Evolutionary conservation across 75 land plant species (phyloP).

Genomic region (Cryptomeria japonica): DNA sequence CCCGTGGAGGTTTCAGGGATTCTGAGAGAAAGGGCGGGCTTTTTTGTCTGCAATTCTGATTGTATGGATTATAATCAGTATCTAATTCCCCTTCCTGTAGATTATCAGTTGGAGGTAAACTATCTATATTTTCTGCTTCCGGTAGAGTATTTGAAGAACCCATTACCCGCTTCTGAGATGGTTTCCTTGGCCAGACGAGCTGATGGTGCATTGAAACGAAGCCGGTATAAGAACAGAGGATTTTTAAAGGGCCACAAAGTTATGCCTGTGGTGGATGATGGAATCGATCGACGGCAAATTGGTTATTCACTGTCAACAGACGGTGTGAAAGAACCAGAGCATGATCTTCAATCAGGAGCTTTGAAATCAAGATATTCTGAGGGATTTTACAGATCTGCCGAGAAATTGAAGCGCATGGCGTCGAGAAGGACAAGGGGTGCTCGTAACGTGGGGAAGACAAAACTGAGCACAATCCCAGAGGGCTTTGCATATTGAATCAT

Average conservation of each 20-base stretch:
- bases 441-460: not conserved
- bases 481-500: not conserved
- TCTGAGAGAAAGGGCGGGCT: slow-evolving; percentile 20
- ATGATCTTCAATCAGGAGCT: not conserved
- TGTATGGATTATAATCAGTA: slow-evolving; percentile 46
- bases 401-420: not conserved
- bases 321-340: not conserved
- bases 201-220: slow-evolving; percentile 3
- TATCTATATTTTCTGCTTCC: slow-evolving; percentile 57
- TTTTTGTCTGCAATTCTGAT: slow-evolving; percentile 49
- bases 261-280: not conserved
- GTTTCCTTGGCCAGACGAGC: slow-evolving; percentile 58
- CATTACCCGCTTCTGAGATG: slow-evolving; percentile 42
- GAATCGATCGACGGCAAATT: not conserved
- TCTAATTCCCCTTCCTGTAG: slow-evolving; percentile 25
- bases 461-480: not conserved
- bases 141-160: slow-evolving; percentile 20
- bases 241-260: not conserved
- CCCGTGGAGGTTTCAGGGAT: slow-evolving; percentile 42
- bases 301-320: not conserved
- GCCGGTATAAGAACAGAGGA: not conserved
- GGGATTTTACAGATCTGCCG: not conserved
- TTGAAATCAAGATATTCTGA: not conserved
- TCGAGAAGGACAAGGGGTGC: not conserved
- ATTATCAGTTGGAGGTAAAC: slow-evolving; percentile 41